Percentiles rank a stretch among this genome's conserved stretches.
Evolutionary conservation across 371 early-diverging fungal species (phyloP).

Genomic region (Capillidium heterosporum): DNA sequence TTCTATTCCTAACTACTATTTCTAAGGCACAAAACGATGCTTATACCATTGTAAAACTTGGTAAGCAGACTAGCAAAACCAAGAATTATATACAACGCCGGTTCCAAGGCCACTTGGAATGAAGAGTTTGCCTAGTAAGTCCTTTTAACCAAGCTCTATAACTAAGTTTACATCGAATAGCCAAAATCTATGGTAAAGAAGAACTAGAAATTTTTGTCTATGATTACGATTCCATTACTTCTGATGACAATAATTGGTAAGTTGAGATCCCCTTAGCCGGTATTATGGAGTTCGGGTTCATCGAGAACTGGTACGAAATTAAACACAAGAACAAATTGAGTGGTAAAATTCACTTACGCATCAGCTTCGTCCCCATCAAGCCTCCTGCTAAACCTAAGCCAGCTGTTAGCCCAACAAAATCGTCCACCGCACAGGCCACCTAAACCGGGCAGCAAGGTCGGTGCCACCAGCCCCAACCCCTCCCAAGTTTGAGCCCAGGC

Average conservation of each 20-base stretch:
- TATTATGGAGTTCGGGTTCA: background rate
- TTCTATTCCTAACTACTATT: too few relatives aligned
- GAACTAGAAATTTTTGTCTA: background rate
- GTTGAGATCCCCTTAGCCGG: background rate
- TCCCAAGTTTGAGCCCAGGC: background rate
- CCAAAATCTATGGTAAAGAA: background rate
- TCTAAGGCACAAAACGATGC: background rate
- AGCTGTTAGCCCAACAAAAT: background rate
- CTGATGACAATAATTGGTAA: background rate
- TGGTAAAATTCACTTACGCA: background rate
- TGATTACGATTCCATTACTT: background rate
- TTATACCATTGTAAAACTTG: background rate
- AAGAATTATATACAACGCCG: background rate
- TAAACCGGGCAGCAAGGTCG: background rate
- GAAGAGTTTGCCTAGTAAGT: conserved; percentile 1
- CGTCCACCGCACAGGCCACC: background rate
- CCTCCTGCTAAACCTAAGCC: background rate
- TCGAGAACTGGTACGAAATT: background rate
- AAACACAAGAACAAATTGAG: background rate
- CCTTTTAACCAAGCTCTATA: background rate
- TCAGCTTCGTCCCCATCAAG: background rate
- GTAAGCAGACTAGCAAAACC: background rate
- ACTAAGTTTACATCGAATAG: background rate
- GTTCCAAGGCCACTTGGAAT: conserved; percentile 2
- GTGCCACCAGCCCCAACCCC: background rate